phyloP scores from a whole-genome alignment of 2,329 filamentous ascomycete species.

The Alternaria gaisen region DNA sequence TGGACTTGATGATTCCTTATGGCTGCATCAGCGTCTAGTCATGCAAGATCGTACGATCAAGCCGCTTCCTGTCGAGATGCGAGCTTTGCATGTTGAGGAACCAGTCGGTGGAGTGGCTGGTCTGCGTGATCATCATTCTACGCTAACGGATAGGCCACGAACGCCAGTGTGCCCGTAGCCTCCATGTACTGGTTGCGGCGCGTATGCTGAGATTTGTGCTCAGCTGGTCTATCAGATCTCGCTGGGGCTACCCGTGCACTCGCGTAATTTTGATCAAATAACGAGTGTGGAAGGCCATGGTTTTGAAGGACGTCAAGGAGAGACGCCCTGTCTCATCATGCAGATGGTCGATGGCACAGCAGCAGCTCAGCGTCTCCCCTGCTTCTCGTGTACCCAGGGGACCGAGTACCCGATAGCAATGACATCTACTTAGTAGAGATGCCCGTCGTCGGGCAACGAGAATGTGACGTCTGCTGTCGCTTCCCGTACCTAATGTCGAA shows the following conservation, averaged over 20 bases:
- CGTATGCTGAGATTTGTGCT: conserved; percentile 17
- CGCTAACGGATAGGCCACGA: conserved; percentile 15
- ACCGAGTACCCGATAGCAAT: conserved; percentile 3
- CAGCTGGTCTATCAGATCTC: neutral
- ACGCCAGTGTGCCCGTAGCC: conserved; percentile 18
- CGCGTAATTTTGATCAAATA: neutral
- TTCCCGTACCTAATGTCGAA: conserved; percentile 27
- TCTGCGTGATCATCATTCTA: conserved; percentile 11
- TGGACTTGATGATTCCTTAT: conserved; percentile 18
- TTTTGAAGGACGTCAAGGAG: neutral
- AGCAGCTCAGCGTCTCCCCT: conserved; percentile 9
- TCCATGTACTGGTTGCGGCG: conserved; percentile 21
- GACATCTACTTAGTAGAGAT: neutral
- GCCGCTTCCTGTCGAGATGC: conserved; percentile 6
- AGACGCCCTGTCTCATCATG: neutral
- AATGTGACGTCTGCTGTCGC: neutral
- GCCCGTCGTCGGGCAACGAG: neutral
- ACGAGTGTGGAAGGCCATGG: neutral
- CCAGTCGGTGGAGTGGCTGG: conserved; percentile 13
- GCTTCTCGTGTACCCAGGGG: conserved; percentile 3
- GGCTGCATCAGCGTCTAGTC: conserved; percentile 17
- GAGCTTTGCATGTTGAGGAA: conserved; percentile 15
- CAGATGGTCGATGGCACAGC: conserved; percentile 7
- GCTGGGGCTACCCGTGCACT: neutral
- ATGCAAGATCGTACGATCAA: conserved; percentile 18